Conservation (phyloP, 495 filamentous ascomycete species). For the Patellaria atrata region DNA sequence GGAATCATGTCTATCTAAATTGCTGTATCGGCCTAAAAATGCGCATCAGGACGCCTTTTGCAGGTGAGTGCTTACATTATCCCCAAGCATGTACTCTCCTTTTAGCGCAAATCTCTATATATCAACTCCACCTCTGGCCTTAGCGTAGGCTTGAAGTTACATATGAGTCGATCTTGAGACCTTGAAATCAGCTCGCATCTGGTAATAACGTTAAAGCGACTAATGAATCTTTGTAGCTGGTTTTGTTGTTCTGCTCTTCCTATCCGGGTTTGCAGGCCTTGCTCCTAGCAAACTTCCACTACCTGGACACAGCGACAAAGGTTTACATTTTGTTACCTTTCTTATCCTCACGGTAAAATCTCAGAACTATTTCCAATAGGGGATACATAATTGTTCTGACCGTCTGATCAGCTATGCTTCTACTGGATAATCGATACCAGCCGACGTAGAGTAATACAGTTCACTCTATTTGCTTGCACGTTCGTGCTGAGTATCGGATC, state of each 20-base stretch:
- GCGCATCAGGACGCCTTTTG: too few relatives aligned
- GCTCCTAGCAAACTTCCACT: too few relatives aligned
- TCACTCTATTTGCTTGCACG: slow-evolving; percentile 73
- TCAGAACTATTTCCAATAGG: slow-evolving; percentile 3
- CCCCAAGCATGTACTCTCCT: too few relatives aligned
- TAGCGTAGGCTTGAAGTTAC: too few relatives aligned
- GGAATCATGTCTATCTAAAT: too few relatives aligned
- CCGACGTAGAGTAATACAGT: slow-evolving; percentile 65
- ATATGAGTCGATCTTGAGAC: slow-evolving; percentile 1
- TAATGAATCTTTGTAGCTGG: slow-evolving; percentile 37
- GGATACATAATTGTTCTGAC: too few relatives aligned
- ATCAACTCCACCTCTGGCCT: too few relatives aligned
- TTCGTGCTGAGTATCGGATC: slow-evolving; percentile 62
- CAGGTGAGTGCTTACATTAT: too few relatives aligned
- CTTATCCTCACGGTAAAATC: slow-evolving; percentile 56
- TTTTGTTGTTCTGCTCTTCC: slow-evolving; percentile 61
- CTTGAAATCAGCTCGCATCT: not conserved
- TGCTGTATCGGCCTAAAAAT: too few relatives aligned
- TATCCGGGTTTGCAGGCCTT: slow-evolving; percentile 67
- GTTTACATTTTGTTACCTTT: slow-evolving; percentile 79
- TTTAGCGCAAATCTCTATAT: too few relatives aligned
- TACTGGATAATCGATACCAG: slow-evolving; percentile 95
- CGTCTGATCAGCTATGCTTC: slow-evolving; percentile 45
- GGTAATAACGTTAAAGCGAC: too few relatives aligned
- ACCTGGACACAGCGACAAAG: slow-evolving; percentile 74